Conservation (phyloP, 805 yeast genomes). For the Saccharomyces cerevisiae region DNA sequence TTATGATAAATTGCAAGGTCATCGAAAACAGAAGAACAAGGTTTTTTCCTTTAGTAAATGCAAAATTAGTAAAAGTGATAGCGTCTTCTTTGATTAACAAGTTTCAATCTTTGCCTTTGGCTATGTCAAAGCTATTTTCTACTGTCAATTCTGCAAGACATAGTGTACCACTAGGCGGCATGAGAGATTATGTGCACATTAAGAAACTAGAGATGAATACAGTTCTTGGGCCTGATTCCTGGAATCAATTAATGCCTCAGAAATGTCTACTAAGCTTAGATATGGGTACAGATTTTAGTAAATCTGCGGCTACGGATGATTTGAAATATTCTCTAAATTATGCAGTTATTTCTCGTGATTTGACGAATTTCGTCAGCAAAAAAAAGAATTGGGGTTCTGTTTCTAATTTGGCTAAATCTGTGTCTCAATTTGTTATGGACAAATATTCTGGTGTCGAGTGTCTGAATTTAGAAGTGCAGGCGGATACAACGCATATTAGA, state of each 20-base stretch:
- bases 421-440: constrained; percentile 39
- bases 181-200: constrained; percentile 34
- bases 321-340: constrained; percentile 77
- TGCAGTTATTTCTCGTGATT: constrained; percentile 67
- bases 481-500: constrained; percentile 25
- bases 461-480: constrained; percentile 13
- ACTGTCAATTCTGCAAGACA: background rate
- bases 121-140: background rate
- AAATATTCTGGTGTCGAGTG: constrained; percentile 17
- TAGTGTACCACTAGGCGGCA: background rate
- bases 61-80: background rate
- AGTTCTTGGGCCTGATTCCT: constrained; percentile 63
- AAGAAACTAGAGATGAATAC: constrained; percentile 54
- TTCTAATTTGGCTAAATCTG: constrained; percentile 37
- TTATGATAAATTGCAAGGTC: background rate
- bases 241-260: constrained; percentile 61
- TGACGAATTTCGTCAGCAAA: constrained; percentile 42
- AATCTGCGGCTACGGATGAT: constrained; percentile 77
- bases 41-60: background rate
- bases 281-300: constrained; percentile 56
- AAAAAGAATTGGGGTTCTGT: constrained; percentile 29
- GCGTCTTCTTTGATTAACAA: background rate
- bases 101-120: background rate
- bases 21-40: background rate
- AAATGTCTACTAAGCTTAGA: constrained; percentile 54